Evolutionary conservation across 2,329 filamentous ascomycete genomes (phyloP).

Genomic region (Cladorrhinum sp.): DNA sequence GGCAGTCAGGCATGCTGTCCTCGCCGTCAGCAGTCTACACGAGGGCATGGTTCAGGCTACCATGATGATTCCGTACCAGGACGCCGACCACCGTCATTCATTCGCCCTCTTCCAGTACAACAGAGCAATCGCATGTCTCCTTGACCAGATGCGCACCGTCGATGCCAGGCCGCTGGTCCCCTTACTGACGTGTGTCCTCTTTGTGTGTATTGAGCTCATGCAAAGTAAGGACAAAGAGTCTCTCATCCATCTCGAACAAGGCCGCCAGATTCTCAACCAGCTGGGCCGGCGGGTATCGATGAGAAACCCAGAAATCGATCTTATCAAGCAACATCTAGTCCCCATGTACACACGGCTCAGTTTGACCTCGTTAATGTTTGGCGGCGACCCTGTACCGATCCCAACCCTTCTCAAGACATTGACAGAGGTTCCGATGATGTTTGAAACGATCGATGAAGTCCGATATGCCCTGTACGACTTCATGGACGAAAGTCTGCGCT

Average conservation of each 20-base stretch:
- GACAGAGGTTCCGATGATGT: conserved; percentile 33
- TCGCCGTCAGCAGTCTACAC: conserved; percentile 49
- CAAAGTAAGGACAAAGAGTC: conserved; percentile 47
- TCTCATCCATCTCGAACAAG: conserved; percentile 44
- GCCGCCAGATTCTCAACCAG: conserved; percentile 39
- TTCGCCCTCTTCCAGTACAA: conserved; percentile 48
- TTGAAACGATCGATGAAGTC: conserved; percentile 33
- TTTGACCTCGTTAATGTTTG: conserved; percentile 41
- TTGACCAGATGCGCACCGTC: conserved; percentile 34
- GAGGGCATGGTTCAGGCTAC: conserved; percentile 30
- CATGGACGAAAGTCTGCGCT: conserved; percentile 40
- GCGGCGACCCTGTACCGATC: conserved; percentile 36
- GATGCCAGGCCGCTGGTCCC: conserved; percentile 33
- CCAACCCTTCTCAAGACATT: conserved; percentile 35
- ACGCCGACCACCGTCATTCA: conserved; percentile 20
- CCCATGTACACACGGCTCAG: conserved; percentile 45
- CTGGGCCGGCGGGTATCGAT: conserved; percentile 28
- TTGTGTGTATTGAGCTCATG: conserved; percentile 54
- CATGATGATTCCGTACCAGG: conserved; percentile 27
- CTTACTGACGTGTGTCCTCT: conserved; percentile 46
- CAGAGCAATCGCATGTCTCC: conserved; percentile 43
- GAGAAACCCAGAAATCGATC: conserved; percentile 34
- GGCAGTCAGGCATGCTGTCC: conserved; percentile 47
- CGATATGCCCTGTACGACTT: conserved; percentile 37
- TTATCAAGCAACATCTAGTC: conserved; percentile 40